These are phyloP conservation scores for Pholiota conissans DNA, from an alignment of 768 basidiomycete species.

Conservation along the genomic window DNA sequence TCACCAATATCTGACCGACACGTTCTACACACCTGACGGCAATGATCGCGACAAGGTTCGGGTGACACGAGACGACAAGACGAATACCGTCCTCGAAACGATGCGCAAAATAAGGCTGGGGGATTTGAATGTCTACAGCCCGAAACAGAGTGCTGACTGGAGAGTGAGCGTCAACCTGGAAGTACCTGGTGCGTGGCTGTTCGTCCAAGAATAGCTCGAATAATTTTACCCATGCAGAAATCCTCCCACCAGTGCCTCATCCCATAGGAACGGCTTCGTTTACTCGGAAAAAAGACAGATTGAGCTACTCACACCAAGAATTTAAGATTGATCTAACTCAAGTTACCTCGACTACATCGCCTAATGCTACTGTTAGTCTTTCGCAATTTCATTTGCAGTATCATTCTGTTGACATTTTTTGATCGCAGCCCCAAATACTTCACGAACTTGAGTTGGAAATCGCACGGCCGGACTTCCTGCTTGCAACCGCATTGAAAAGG, in stretches of 20 bases:
- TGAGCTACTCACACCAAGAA: slow-evolving; percentile 93
- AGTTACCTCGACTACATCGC: slow-evolving; percentile 60
- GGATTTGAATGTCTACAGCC: slow-evolving; percentile 84
- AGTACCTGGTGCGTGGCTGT: slow-evolving; percentile 64
- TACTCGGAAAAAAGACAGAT: slow-evolving; percentile 81
- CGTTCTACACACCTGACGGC: slow-evolving; percentile 61
- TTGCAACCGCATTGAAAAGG: slow-evolving; percentile 71
- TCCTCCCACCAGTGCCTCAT: slow-evolving; percentile 63
- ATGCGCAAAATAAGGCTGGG: slow-evolving; percentile 83
- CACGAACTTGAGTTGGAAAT: slow-evolving; percentile 94
- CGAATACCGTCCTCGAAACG: slow-evolving; percentile 59
- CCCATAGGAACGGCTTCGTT: slow-evolving; percentile 63
- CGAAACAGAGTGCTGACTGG: slow-evolving; percentile 86
- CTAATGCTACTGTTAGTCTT: slow-evolving; percentile 49
- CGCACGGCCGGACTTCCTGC: slow-evolving; percentile 65
- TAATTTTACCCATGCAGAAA: neutral
- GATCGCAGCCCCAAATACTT: slow-evolving; percentile 51
- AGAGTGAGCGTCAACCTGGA: slow-evolving; percentile 92
- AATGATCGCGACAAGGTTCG: slow-evolving; percentile 64
- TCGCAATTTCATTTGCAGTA: neutral
- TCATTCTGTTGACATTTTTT: neutral
- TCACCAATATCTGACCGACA: slow-evolving; percentile 79
- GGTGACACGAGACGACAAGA: slow-evolving; percentile 82
- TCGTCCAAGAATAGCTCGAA: neutral
- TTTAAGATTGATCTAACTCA: slow-evolving; percentile 94